phyloP scores from a whole-genome alignment of 2,329 filamentous ascomycete genomes.

The Sphaerostilbella broomeana region DNA sequence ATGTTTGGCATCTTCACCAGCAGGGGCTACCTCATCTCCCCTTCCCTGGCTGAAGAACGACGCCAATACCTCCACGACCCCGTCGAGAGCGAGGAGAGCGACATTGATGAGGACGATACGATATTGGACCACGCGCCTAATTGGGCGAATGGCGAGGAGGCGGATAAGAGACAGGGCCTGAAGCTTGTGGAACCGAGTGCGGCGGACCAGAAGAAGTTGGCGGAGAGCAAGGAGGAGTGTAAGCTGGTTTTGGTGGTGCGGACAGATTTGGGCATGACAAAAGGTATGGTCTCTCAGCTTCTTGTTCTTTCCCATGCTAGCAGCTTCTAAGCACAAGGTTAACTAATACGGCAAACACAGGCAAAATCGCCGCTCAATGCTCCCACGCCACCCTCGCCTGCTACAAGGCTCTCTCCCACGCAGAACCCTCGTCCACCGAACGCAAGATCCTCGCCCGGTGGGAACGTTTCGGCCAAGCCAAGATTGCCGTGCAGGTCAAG shows the following conservation, averaged over 20 bases:
- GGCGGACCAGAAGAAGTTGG: constrained; percentile 35
- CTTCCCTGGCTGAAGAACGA: constrained; percentile 50
- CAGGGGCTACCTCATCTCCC: constrained; percentile 53
- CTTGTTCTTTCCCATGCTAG: not conserved
- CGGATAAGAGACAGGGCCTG: constrained; percentile 53
- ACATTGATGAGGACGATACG: constrained; percentile 54
- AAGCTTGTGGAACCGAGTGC: constrained; percentile 24
- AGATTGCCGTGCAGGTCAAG: constrained; percentile 87
- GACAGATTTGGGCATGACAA: constrained; percentile 95
- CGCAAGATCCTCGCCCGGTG: constrained; percentile 69
- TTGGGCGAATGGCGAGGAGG: constrained; percentile 56
- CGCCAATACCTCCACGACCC: constrained; percentile 51
- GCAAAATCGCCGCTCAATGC: constrained; percentile 95
- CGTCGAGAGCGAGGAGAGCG: constrained; percentile 62
- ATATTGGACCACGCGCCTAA: constrained; percentile 61
- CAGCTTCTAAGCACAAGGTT: too few species aligned
- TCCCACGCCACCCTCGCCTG: constrained; percentile 94
- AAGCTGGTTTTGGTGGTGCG: constrained; percentile 89
- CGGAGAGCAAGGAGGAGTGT: constrained; percentile 64
- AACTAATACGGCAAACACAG: constrained; percentile 30
- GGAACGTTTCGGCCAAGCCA: constrained; percentile 82
- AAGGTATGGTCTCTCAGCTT: constrained; percentile 53
- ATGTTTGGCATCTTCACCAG: constrained; percentile 71
- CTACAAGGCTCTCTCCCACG: constrained; percentile 73
- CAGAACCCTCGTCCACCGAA: constrained; percentile 47